Base-by-base conservation (phyloP, 2,329 filamentous ascomycete genomes). In the Akanthomyces muscarius region DNA sequence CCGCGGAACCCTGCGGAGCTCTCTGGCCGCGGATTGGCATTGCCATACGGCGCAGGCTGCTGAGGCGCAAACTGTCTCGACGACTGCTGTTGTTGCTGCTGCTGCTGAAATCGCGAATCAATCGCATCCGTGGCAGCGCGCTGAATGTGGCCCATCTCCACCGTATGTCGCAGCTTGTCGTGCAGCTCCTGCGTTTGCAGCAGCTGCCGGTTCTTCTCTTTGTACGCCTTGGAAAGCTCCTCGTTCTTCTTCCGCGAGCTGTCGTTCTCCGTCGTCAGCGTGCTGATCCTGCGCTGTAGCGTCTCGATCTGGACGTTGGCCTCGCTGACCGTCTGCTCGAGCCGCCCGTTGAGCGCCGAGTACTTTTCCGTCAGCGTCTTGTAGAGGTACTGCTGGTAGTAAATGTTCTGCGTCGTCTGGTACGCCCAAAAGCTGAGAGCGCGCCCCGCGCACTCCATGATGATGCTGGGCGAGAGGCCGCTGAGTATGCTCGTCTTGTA, bases 401-500 rank as follows among this genome's bases (percentile, higher is more conserved):
- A 69, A n/a, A 96, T 89, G 75, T 97, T 90, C 69, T 95, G 90
- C 3, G 87, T 87, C 23, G 88, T 87, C 72, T 97, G 92, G 69
- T 96, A 97, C 36, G 86, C 88, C 89, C 92, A 96, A 72, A 97
- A 97, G 38, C 84, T 86, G 66, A 97, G 75, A 1, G 89, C 92
- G 67, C 90, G 83, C 5, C 89, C 87, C 25, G 91, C 89, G 74
- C 92, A 96, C 69, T 97, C 93, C 83, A 96, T 92, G 66, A 97
- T 90, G 36, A 88, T 81, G 41, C 83, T 88, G 0, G 94, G 94
- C 65, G 86, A 90, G 1, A 97, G 77, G 0, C 94, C 94, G 70
- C 90, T 92, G 13, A 97, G 80, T 0, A 96, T 85, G 65, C 88
- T 93, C 0, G 90, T 92, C 75, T 96, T 96, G 80, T 95, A 96